phyloP scores from a whole-genome alignment of 805 yeast genomes.

The Suhomyces kilbournensis region DNA sequence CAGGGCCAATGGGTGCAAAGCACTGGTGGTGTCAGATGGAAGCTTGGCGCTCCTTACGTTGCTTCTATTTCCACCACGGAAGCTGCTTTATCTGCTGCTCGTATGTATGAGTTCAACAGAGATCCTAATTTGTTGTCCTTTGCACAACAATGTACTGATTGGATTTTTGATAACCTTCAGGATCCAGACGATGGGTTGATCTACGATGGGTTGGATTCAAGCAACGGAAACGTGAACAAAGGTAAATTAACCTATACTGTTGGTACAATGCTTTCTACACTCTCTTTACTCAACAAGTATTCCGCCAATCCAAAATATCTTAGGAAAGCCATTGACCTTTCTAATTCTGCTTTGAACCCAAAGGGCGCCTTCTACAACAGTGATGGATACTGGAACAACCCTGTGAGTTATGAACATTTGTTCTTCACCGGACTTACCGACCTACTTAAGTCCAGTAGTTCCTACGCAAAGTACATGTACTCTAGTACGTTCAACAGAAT shows the following conservation, averaged over 20 bases:
- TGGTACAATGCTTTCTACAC: constrained; percentile 12
- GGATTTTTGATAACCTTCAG: constrained; percentile 9
- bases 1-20: constrained; percentile 6
- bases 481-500: constrained; percentile 12
- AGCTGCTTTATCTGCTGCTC: constrained; percentile 14
- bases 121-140: constrained; percentile 7
- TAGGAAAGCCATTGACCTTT: constrained; percentile 9
- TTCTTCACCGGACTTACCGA: constrained; percentile 17
- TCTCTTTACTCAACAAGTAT: constrained; percentile 8
- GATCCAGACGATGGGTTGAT: constrained; percentile 15
- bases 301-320: constrained; percentile 5
- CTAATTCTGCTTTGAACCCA: constrained; percentile 8
- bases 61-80: constrained; percentile 14
- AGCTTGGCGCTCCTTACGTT: constrained; percentile 9
- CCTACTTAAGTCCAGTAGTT: constrained; percentile 6
- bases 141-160: constrained; percentile 8
- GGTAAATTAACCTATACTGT: constrained; percentile 15
- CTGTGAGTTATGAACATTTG: constrained; percentile 14
- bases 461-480: constrained; percentile 12
- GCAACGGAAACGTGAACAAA: constrained; percentile 6
- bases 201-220: constrained; percentile 9
- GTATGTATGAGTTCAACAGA: constrained; percentile 6
- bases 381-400: constrained; percentile 17
- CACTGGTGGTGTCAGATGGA: constrained; percentile 13
- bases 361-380: constrained; percentile 10